A percentile compares a stretch with the other conserved stretches of the same genome.
Evolutionary conservation across 805 yeast species (phyloP).

Genomic region (Jamesozyma piceae): DNA sequence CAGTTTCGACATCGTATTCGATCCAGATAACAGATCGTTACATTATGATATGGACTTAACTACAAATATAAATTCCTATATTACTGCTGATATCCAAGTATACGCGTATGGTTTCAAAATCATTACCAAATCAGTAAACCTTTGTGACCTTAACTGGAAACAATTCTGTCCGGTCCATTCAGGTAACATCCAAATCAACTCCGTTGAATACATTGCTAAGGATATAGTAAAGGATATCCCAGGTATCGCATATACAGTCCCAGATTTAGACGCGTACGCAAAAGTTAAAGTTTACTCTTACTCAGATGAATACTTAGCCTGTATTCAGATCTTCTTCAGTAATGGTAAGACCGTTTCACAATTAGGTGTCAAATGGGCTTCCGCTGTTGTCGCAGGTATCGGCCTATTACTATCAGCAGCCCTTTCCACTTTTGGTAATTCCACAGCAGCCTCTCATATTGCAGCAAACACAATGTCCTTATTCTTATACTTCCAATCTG

Average conservation of each 20-base stretch:
- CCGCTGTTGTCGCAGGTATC: slow-evolving; percentile 81
- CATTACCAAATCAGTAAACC: slow-evolving; percentile 46
- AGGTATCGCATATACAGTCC: slow-evolving; percentile 76
- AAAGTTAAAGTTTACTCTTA: slow-evolving; percentile 41
- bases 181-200: slow-evolving; percentile 68
- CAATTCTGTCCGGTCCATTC: slow-evolving; percentile 87
- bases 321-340: slow-evolving; percentile 64
- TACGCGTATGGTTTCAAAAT: slow-evolving; percentile 80
- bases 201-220: slow-evolving; percentile 49
- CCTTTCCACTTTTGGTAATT: slow-evolving; percentile 77
- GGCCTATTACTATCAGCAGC: slow-evolving; percentile 78
- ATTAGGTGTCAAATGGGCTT: slow-evolving; percentile 81
- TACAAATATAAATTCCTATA: slow-evolving; percentile 56
- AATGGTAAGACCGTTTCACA: slow-evolving; percentile 79
- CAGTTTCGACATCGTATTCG: slow-evolving; percentile 62
- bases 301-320: slow-evolving; percentile 45
- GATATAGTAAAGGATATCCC: slow-evolving; percentile 54
- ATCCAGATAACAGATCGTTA: slow-evolving; percentile 61
- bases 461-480: slow-evolving; percentile 79
- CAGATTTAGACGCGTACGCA: slow-evolving; percentile 75
- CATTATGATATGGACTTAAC: slow-evolving; percentile 61
- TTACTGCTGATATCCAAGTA: slow-evolving; percentile 61
- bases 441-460: slow-evolving; percentile 81
- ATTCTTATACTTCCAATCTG: slow-evolving; percentile 81
- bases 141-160: slow-evolving; percentile 61